Evolutionary conservation across 2,329 filamentous ascomycete species (phyloP), one percentile per base, ranked within the genome.

Genomic region (Mollisia scopiformis): DNA sequence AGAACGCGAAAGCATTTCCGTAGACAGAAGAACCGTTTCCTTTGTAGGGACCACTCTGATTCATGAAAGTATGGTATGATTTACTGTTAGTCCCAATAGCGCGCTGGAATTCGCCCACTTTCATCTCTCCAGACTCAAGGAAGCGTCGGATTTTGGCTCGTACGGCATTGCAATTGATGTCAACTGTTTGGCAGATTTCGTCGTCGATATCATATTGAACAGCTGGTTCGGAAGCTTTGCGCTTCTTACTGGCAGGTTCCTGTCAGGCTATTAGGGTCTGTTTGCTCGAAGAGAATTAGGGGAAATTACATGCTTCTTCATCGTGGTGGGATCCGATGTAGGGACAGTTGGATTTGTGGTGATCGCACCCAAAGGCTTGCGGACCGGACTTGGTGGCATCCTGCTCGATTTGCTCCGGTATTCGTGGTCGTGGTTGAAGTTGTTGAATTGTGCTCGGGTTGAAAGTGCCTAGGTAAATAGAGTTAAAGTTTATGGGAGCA

Each of bases 1-100:
- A 86, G 71, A 78, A 82, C 14, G 37, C 28, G 61, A 71, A 75
- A 14, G 78, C 77, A 13, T 72, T 72, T 6, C 30, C 31, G 64
- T 76, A 79, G 1, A 73, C 73, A 57, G n/a, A n/a, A 74, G 73
- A 61, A 69, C 62, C 62, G 13, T 66, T 61, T 31, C 79, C 78
- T 8, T 75, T 72, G 61, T 74, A 71, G 4, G 73, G 69, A 5
- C 80, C 80, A 25, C 71, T 77, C 68, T 78, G 77, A n/a, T 75
- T 74, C 78, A 85, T 80, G 70, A 86, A 87, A 5, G 62, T 65
- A n/a, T 64, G 64, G 63, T 79, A 79, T 7, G 74, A 71, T 23
- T 66, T 72, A n/a, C 65, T 66, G 14, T 64, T 75, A 11, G 76
- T 73, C n/a, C 70, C 68, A 43, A 81, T 74, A 1, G 71, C 69